Percentiles rank a stretch among this genome's conserved stretches.
phyloP scores from a whole-genome alignment of 140 eudicot genomes.

The Stevia rebaudiana region DNA sequence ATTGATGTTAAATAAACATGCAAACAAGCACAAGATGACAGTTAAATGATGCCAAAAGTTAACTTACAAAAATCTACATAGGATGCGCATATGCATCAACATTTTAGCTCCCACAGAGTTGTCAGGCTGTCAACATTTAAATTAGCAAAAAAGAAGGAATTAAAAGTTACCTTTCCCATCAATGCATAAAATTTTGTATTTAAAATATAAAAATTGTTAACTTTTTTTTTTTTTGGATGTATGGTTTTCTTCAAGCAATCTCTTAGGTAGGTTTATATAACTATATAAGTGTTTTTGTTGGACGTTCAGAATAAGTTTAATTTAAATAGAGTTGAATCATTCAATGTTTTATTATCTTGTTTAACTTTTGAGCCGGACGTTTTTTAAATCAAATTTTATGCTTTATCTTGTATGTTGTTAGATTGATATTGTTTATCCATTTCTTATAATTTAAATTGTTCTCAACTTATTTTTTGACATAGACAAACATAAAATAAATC shows the following conservation, averaged over 20 bases:
- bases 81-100: background rate
- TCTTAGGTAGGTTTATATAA: no score
- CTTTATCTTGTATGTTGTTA: background rate
- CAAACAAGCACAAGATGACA: background rate
- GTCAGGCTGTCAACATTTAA: conserved; percentile 1
- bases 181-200: background rate
- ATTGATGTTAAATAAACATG: background rate
- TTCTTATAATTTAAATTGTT: background rate
- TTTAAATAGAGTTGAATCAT: no score
- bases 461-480: background rate
- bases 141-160: background rate
- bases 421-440: background rate
- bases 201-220: background rate
- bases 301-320: no score
- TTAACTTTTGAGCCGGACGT: no score
- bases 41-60: background rate
- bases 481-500: background rate
- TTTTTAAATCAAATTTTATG: no score
- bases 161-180: background rate
- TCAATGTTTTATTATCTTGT: no score
- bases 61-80: background rate
- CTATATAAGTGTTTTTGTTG: no score
- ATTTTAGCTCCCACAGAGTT: background rate
- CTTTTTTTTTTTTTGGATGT: no score
- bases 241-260: no score